These are phyloP conservation scores for Parafenestella ontariensis DNA, from an alignment of 2,329 filamentous ascomycete species.

Conservation along the genomic window DNA sequence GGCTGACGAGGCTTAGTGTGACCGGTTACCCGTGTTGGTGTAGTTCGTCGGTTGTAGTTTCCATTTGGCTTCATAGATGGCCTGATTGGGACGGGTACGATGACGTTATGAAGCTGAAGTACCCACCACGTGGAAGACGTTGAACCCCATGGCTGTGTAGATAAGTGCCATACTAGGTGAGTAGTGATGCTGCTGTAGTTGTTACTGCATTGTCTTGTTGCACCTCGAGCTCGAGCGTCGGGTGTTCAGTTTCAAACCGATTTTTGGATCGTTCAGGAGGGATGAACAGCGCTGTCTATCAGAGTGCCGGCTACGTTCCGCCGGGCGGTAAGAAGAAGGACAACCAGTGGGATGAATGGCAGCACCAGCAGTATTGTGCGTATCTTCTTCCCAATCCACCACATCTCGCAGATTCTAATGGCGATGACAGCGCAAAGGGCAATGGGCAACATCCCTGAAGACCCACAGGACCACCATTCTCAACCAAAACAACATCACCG, in stretches of 20 bases:
- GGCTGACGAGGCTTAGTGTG: conserved; percentile 12
- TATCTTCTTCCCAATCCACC: neutral
- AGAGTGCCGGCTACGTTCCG: neutral
- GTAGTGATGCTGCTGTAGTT: neutral
- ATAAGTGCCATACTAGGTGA: conserved; percentile 4
- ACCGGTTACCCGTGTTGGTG: conserved; percentile 12
- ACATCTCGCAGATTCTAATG: neutral
- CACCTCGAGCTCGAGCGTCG: neutral
- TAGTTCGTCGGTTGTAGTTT: neutral
- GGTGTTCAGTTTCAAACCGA: neutral
- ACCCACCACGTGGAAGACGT: neutral
- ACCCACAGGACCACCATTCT: conserved; percentile 1
- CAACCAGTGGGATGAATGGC: conserved; percentile 8
- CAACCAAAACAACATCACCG: conserved; percentile 8
- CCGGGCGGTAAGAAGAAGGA: conserved; percentile 6
- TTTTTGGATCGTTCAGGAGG: neutral
- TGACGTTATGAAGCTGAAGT: conserved; percentile 6
- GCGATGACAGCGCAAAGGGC: conserved; percentile 2
- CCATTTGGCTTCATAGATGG: conserved; percentile 1
- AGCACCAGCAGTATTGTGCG: conserved; percentile 9
- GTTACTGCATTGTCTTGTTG: neutral
- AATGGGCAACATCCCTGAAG: conserved; percentile 8
- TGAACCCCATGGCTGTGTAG: neutral
- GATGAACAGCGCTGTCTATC: conserved; percentile 2
- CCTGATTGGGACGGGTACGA: conserved; percentile 14